A percentile compares a stretch with the other conserved stretches of the same genome.
phyloP scores from a whole-genome alignment of 1,284 basidiomycete genomes.

The Chiua sp. region DNA sequence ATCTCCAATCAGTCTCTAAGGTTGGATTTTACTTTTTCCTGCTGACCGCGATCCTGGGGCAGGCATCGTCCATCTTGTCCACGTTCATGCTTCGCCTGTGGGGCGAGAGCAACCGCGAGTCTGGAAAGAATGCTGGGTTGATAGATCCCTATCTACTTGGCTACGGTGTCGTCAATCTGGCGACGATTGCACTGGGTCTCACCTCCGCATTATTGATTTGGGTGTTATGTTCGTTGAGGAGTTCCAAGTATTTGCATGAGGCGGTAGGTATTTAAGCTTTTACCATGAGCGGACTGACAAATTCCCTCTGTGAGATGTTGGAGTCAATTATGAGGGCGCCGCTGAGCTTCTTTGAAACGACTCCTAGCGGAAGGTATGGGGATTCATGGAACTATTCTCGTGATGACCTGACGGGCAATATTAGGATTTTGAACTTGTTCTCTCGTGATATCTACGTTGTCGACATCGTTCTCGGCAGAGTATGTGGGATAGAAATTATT shows the following conservation, averaged over 20 bases:
- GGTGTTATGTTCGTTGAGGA: conserved; percentile 80
- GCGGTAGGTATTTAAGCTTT: conserved; percentile 46
- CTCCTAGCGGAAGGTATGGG: conserved; percentile 75
- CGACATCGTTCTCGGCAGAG: conserved; percentile 80
- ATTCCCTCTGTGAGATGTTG: conserved; percentile 60
- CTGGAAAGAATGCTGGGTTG: conserved; percentile 64
- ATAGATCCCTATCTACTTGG: conserved; percentile 56
- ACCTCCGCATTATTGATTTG: conserved; percentile 69
- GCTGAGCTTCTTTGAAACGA: conserved; percentile 87
- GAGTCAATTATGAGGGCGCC: conserved; percentile 82
- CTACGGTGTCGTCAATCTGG: conserved; percentile 67
- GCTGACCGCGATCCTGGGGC: conserved; percentile 57
- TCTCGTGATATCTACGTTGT: conserved; percentile 94
- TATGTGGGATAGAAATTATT: conserved; percentile 28
- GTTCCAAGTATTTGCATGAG: conserved; percentile 81
- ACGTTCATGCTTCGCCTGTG: conserved; percentile 81
- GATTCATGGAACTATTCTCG: not conserved
- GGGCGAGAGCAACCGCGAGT: conserved; percentile 77
- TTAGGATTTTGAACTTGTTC: conserved; percentile 86
- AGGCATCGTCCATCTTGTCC: conserved; percentile 59
- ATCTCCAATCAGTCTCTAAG: conserved; percentile 82
- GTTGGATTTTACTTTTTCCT: conserved; percentile 75
- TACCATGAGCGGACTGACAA: not conserved
- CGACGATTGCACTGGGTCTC: conserved; percentile 57
- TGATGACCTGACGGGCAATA: conserved; percentile 1